These are phyloP conservation scores for Colletotrichum paranaense DNA, from an alignment of 2,329 filamentous ascomycete species.

Conservation along the genomic window DNA sequence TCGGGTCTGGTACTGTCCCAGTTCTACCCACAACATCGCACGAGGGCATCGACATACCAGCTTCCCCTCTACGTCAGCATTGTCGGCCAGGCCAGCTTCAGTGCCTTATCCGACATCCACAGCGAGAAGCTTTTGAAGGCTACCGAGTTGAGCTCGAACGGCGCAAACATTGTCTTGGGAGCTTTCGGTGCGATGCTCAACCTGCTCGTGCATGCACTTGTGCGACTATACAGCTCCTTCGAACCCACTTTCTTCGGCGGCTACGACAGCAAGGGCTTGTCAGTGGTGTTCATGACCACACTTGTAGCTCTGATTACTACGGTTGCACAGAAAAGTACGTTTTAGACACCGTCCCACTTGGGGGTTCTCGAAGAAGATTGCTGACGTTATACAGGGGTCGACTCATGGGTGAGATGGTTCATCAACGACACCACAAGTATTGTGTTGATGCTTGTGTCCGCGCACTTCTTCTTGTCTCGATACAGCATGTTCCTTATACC, in stretches of 20 bases:
- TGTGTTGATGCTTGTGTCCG: constrained; percentile 43
- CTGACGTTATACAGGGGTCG: constrained; percentile 39
- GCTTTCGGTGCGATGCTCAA: constrained; percentile 43
- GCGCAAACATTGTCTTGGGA: constrained; percentile 44
- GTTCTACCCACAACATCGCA: constrained; percentile 41
- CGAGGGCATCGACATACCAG: constrained; percentile 39
- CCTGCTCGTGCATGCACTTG: constrained; percentile 41
- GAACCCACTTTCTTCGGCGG: constrained; percentile 41
- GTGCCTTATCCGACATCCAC: constrained; percentile 45
- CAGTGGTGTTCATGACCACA: constrained; percentile 45
- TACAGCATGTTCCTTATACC: constrained; percentile 41
- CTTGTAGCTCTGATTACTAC: constrained; percentile 44
- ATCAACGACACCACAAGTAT: constrained; percentile 43
- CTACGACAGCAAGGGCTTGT: constrained; percentile 39
- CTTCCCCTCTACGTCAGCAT: constrained; percentile 43
- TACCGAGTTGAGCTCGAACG: constrained; percentile 43
- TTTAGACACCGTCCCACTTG: neutral
- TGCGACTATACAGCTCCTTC: constrained; percentile 37
- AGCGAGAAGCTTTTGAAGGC: constrained; percentile 45
- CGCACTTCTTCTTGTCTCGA: constrained; percentile 39
- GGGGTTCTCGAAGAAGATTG: neutral
- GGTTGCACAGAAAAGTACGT: constrained; percentile 44
- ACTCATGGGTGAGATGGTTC: constrained; percentile 45
- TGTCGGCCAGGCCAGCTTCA: constrained; percentile 43
- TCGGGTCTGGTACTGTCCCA: constrained; percentile 44